Evolutionary conservation across 345 rosid genomes (phyloP).

Genomic region (Angophora floribunda): DNA sequence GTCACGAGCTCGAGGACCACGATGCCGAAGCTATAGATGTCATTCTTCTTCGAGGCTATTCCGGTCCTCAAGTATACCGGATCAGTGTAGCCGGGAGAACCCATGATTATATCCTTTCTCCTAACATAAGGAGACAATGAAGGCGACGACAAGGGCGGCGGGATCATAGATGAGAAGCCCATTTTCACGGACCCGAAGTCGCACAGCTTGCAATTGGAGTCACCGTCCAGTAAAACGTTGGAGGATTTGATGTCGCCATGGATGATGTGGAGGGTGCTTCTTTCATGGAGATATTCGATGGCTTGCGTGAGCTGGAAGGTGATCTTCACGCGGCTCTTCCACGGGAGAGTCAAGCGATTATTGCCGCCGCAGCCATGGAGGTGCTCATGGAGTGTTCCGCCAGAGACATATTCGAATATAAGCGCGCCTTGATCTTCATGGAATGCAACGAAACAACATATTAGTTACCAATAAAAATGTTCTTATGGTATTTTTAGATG

Average conservation of each 20-base stretch:
- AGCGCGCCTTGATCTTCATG: constrained; percentile 52
- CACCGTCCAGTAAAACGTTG: constrained; percentile 57
- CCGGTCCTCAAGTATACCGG: constrained; percentile 67
- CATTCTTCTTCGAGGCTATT: constrained; percentile 68
- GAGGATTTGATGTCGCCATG: constrained; percentile 86
- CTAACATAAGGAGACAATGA: neutral
- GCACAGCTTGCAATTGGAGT: constrained; percentile 62
- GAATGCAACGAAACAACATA: neutral
- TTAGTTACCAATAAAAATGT: neutral
- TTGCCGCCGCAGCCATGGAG: constrained; percentile 21
- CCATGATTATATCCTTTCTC: constrained; percentile 41
- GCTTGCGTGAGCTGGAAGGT: constrained; percentile 68
- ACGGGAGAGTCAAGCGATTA: constrained; percentile 18
- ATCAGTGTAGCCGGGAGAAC: constrained; percentile 78
- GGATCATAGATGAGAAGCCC: constrained; percentile 58
- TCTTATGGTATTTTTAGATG: neutral
- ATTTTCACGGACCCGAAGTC: constrained; percentile 73
- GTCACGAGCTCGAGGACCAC: constrained; percentile 59
- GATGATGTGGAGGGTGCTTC: constrained; percentile 57
- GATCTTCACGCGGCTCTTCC: constrained; percentile 47
- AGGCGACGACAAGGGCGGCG: neutral
- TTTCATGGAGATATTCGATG: constrained; percentile 64
- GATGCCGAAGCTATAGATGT: constrained; percentile 67
- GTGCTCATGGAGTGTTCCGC: constrained; percentile 64
- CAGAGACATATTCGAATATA: constrained; percentile 48